A percentile compares a stretch with the other conserved stretches of the same genome.
Evolutionary conservation across 2,329 filamentous ascomycete species (phyloP).

Genomic region (Claviceps sp.): DNA sequence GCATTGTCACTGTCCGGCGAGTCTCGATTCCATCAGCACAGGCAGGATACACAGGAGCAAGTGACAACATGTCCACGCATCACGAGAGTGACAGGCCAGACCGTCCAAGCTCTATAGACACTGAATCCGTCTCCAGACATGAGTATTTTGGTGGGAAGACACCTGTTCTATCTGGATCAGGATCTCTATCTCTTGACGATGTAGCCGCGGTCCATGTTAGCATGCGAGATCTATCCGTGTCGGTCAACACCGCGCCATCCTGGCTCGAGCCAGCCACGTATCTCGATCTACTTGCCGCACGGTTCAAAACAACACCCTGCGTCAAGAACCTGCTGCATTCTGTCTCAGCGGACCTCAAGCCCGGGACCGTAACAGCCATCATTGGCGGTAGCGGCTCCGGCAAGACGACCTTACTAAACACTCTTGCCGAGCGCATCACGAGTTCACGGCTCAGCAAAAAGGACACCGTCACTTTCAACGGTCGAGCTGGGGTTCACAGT

Average conservation of each 20-base stretch:
- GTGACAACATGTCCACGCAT: neutral
- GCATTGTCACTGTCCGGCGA: neutral
- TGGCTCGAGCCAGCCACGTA: constrained; percentile 36
- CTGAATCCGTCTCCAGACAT: constrained; percentile 8
- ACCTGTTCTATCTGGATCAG: constrained; percentile 20
- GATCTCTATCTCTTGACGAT: constrained; percentile 31
- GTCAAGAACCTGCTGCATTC: constrained; percentile 45
- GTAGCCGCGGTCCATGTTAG: constrained; percentile 42
- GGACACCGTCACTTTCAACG: constrained; percentile 51
- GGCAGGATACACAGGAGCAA: neutral
- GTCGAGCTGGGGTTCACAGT: constrained; percentile 34
- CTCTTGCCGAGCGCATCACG: constrained; percentile 56
- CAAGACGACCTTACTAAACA: constrained; percentile 60
- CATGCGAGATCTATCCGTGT: constrained; percentile 40
- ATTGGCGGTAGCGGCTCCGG: constrained; percentile 63
- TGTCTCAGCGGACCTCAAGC: constrained; percentile 49
- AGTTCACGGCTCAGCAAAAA: constrained; percentile 35
- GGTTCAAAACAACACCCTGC: constrained; percentile 21
- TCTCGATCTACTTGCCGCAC: constrained; percentile 24
- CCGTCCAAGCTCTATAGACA: constrained; percentile 20
- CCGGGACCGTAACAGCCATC: constrained; percentile 60
- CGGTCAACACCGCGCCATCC: constrained; percentile 44
- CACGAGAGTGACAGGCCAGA: constrained; percentile 20
- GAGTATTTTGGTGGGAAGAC: constrained; percentile 8
- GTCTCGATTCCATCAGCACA: neutral